Conservation (phyloP, 176 grass and related monocot genomes). For the Neostapfia colusana region DNA sequence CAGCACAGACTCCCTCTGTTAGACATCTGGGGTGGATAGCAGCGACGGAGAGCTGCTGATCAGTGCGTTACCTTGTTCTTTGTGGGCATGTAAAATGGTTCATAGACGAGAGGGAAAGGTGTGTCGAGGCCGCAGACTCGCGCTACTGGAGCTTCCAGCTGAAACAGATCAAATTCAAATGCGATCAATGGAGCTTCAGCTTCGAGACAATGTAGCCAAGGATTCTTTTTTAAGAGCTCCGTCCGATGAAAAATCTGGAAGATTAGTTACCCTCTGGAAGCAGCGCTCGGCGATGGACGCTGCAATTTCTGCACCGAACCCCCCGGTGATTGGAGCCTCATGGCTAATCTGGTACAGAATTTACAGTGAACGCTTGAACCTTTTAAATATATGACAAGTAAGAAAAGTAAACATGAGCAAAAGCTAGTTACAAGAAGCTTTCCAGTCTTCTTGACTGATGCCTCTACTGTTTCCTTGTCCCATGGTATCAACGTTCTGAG, state of each 20-base stretch:
- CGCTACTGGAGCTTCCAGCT: conserved; percentile 85
- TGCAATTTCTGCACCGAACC: conserved; percentile 89
- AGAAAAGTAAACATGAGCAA: background rate
- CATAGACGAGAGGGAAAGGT: conserved; percentile 89
- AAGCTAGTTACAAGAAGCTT: conserved; percentile 69
- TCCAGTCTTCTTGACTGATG: conserved; percentile 88
- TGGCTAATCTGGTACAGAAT: conserved; percentile 70
- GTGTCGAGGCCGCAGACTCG: conserved; percentile 89
- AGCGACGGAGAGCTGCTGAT: background rate
- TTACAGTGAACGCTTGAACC: background rate
- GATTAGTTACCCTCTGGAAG: conserved; percentile 77
- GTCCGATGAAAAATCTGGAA: conserved; percentile 23
- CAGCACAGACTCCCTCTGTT: background rate
- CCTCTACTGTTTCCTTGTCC: conserved; percentile 88
- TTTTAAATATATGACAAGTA: background rate
- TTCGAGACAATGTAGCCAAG: background rate
- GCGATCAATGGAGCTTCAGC: background rate
- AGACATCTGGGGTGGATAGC: background rate
- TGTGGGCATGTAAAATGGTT: conserved; percentile 88
- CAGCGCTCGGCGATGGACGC: conserved; percentile 82
- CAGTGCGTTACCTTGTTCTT: conserved; percentile 69
- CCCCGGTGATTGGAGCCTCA: conserved; percentile 87
- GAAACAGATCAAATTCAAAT: background rate
- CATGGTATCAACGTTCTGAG: conserved; percentile 91
- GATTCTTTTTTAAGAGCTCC: background rate